Conservation (phyloP, 2,329 filamentous ascomycete genomes). For the Penicillium sumatraense region DNA sequence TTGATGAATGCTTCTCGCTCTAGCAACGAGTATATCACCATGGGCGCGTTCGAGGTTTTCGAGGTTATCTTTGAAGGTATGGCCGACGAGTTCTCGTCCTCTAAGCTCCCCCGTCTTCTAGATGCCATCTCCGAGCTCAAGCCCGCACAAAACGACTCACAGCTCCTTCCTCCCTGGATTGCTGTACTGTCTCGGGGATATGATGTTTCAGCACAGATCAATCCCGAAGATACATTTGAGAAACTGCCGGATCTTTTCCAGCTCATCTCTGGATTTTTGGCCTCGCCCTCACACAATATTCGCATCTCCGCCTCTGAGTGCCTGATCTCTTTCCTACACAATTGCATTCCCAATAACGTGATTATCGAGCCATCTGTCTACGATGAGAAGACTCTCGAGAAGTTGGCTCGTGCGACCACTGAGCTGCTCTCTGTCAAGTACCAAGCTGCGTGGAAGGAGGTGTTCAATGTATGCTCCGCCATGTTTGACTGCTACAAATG, state of each 20-base stretch:
- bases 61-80: constrained; percentile 95
- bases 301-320: constrained; percentile 93
- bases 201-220: constrained; percentile 86
- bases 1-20: constrained; percentile 86
- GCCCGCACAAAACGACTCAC: constrained; percentile 89
- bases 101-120: constrained; percentile 85
- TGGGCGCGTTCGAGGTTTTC: constrained; percentile 96
- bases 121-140: constrained; percentile 92
- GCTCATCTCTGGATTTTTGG: constrained; percentile 78
- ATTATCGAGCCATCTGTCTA: constrained; percentile 88
- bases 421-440: constrained; percentile 86
- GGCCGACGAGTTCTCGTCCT: constrained; percentile 81
- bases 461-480: constrained; percentile 83
- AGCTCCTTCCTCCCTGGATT: constrained; percentile 94
- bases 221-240: constrained; percentile 87
- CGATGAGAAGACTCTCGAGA: constrained; percentile 87
- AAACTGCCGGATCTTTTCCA: constrained; percentile 85
- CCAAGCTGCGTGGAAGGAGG: constrained; percentile 92
- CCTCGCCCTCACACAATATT: constrained; percentile 89
- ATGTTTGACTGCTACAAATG: constrained; percentile 88
- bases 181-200: constrained; percentile 93
- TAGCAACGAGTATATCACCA: constrained; percentile 93
- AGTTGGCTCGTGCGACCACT: constrained; percentile 71
- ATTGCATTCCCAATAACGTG: constrained; percentile 81
- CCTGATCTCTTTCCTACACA: constrained; percentile 87